A percentile compares a stretch with the other conserved stretches of the same genome.
phyloP scores from a whole-genome alignment of 2,329 filamentous ascomycete genomes.

The Mycosphaerella sp. region DNA sequence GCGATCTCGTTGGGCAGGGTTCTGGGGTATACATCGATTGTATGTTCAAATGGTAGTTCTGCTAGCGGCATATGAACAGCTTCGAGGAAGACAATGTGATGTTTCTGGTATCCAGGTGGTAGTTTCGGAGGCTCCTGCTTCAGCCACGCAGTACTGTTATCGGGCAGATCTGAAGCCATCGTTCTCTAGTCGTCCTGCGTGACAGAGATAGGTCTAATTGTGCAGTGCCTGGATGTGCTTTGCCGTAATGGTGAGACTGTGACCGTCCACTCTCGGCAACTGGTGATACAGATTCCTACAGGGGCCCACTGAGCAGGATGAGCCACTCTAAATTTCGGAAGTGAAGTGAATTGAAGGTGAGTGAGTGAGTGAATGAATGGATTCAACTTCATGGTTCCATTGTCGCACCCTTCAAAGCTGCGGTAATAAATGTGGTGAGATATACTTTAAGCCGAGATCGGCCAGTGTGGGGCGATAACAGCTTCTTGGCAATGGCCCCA shows the following conservation, averaged over 20 bases:
- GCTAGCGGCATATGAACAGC: constrained; percentile 19
- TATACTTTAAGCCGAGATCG: not conserved
- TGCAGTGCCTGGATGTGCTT: too few relatives aligned
- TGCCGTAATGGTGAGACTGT: too few relatives aligned
- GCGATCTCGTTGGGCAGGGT: constrained; percentile 30
- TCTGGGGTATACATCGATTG: constrained; percentile 18
- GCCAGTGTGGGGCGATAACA: not conserved
- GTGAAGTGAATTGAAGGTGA: too few relatives aligned
- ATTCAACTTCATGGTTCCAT: too few relatives aligned
- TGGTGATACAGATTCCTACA: too few relatives aligned
- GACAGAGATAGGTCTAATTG: too few relatives aligned
- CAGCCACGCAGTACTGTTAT: constrained; percentile 8
- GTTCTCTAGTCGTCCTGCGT: not conserved
- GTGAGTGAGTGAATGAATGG: too few relatives aligned
- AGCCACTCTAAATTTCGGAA: too few relatives aligned
- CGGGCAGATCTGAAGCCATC: not conserved
- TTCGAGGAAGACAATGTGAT: constrained; percentile 23
- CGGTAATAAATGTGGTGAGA: too few relatives aligned
- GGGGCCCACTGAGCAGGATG: too few relatives aligned
- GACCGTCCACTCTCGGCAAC: too few relatives aligned
- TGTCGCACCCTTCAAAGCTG: constrained; percentile 1
- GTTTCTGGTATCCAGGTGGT: constrained; percentile 18
- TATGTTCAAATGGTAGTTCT: constrained; percentile 15
- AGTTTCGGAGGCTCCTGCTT: constrained; percentile 16
- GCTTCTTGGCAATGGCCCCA: not conserved